phyloP scores from a whole-genome alignment of 306 rosid species.

The Arachis stenosperma region DNA sequence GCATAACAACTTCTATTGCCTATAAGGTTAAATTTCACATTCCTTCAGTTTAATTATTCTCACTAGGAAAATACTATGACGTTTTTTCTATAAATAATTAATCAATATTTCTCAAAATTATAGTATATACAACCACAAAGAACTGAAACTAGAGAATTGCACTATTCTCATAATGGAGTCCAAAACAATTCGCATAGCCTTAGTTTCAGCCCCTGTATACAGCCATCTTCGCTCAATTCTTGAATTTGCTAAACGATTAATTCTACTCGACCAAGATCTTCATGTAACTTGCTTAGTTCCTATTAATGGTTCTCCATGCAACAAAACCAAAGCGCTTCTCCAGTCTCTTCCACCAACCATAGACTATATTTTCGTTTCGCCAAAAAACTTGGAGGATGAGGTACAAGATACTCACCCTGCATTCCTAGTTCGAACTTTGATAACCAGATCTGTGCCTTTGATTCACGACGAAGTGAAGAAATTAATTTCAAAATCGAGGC shows the following conservation, averaged over 20 bases:
- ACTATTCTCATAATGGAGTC: slow-evolving; percentile 13
- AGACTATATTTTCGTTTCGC: slow-evolving; percentile 17
- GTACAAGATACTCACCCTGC: neutral
- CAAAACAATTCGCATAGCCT: slow-evolving; percentile 12
- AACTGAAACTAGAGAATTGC: neutral
- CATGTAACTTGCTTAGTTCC: slow-evolving; percentile 31
- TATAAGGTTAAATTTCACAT: too few relatives aligned
- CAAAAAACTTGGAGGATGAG: neutral
- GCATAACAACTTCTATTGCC: too few relatives aligned
- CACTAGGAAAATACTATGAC: too few relatives aligned
- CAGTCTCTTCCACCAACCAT: slow-evolving; percentile 29
- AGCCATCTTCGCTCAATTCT: slow-evolving; percentile 36
- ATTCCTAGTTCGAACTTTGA: neutral
- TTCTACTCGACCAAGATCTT: slow-evolving; percentile 23
- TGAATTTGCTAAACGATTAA: slow-evolving; percentile 37
- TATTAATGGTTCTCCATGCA: slow-evolving; percentile 1
- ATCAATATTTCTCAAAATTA: neutral
- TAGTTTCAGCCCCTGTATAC: slow-evolving; percentile 28
- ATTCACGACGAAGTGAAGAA: slow-evolving; percentile 6
- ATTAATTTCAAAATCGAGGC: neutral
- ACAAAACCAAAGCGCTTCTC: slow-evolving; percentile 15
- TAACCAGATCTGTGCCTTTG: neutral
- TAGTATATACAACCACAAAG: neutral
- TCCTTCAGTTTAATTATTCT: too few relatives aligned
- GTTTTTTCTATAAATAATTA: neutral